These are phyloP conservation scores for Botryotinia narcissicola DNA, from an alignment of 2,329 filamentous ascomycete genomes.

Conservation along the genomic window DNA sequence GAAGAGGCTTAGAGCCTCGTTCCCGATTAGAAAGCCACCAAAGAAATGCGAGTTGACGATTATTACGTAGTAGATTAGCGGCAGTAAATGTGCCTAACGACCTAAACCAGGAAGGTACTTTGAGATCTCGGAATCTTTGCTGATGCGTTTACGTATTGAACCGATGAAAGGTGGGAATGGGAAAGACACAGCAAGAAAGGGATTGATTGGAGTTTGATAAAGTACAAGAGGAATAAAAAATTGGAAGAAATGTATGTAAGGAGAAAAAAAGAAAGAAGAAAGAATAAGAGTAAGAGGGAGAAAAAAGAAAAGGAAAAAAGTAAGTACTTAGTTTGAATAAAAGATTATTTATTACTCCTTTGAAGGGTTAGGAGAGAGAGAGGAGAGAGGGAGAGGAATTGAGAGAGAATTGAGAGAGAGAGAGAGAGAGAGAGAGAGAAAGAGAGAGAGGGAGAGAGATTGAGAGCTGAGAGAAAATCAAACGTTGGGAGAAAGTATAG, in stretches of 20 bases:
- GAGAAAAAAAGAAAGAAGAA: background rate
- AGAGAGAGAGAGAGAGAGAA: no score
- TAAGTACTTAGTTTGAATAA: background rate
- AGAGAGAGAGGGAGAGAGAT: no score
- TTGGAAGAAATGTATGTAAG: background rate
- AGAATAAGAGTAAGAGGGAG: background rate
- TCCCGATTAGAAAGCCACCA: conserved; percentile 15
- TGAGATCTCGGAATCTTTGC: background rate
- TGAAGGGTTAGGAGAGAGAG: background rate
- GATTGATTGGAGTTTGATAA: background rate
- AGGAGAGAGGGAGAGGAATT: no score
- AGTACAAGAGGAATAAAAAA: background rate
- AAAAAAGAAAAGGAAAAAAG: background rate
- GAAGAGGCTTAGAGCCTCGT: conserved; percentile 21
- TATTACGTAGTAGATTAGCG: conserved; percentile 16
- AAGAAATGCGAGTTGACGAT: conserved; percentile 15
- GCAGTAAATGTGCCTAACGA: background rate
- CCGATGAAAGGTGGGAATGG: background rate
- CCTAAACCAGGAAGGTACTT: conserved; percentile 9
- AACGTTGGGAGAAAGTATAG: background rate
- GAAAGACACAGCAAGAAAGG: background rate
- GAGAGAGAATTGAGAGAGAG: background rate
- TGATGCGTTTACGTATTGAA: background rate
- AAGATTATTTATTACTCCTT: background rate
- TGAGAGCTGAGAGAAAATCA: background rate